Evolutionary conservation across 2,329 filamentous ascomycete genomes (phyloP).

Genomic region (Zymoseptoria brevis): DNA sequence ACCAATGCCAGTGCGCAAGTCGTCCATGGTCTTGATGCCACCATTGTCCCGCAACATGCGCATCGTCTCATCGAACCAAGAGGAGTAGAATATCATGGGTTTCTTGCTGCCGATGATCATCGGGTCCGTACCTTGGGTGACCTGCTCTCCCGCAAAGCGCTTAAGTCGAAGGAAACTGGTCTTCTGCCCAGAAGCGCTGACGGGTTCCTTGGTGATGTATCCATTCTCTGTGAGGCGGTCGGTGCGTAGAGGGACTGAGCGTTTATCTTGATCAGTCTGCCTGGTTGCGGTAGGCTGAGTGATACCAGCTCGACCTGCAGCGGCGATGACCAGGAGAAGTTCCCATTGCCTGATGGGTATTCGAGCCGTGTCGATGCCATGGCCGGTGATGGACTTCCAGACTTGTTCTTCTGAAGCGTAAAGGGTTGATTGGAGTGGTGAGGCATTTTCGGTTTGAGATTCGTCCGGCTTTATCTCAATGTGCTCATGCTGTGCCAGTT

Average conservation of each 20-base stretch:
- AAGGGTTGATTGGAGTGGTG: conserved; percentile 28
- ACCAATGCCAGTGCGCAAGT: conserved; percentile 43
- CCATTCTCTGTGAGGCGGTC: conserved; percentile 49
- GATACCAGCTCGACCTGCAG: conserved; percentile 47
- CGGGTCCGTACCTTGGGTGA: conserved; percentile 6
- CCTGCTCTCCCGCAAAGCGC: conserved; percentile 32
- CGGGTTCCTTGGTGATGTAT: conserved; percentile 51
- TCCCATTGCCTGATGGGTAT: conserved; percentile 49
- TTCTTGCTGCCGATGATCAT: conserved; percentile 10
- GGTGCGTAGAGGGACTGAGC: conserved; percentile 55
- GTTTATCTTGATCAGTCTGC: conserved; percentile 55
- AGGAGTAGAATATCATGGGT: conserved; percentile 36
- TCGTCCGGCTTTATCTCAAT: conserved; percentile 41
- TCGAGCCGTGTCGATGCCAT: conserved; percentile 48
- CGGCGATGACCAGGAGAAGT: conserved; percentile 52
- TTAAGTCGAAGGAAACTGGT: conserved; percentile 51
- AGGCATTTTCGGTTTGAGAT: conserved; percentile 20
- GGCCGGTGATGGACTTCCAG: conserved; percentile 54
- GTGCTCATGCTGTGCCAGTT: conserved; percentile 49
- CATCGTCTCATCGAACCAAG: conserved; percentile 43
- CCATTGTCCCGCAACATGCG: conserved; percentile 41
- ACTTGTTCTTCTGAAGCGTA: conserved; percentile 48
- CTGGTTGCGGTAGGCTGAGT: conserved; percentile 49
- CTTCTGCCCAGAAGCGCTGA: conserved; percentile 41
- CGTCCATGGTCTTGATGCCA: conserved; percentile 45